Percentiles rank a stretch among this genome's conserved stretches.
These are phyloP conservation scores for Fonsecaea multimorphosa DNA, from an alignment of 2,329 filamentous ascomycete genomes.

Conservation along the genomic window DNA sequence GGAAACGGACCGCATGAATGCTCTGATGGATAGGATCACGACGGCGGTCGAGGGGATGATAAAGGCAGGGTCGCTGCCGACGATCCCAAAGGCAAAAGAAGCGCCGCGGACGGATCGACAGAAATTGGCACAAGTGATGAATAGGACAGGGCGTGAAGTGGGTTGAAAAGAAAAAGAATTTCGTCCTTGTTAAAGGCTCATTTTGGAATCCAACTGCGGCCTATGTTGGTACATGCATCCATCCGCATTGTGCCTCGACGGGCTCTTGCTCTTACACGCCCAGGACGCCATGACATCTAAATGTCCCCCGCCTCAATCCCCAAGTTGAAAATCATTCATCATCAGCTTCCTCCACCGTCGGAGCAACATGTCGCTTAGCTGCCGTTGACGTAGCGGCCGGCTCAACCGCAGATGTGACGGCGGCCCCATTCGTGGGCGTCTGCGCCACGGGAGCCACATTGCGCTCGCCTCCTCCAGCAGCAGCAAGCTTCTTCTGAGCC, in stretches of 20 bases:
- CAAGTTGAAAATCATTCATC: conserved; percentile 34
- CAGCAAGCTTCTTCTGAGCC: conserved; percentile 34
- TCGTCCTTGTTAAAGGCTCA: not conserved
- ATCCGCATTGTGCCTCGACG: conserved; percentile 1
- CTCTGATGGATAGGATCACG: conserved; percentile 53
- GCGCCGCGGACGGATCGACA: conserved; percentile 32
- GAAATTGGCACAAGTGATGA: conserved; percentile 48
- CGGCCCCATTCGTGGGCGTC: conserved; percentile 31
- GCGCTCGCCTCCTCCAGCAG: conserved; percentile 17
- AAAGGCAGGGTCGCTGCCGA: conserved; percentile 21
- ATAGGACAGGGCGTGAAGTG: conserved; percentile 47
- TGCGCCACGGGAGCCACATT: conserved; percentile 29
- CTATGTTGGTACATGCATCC: conserved; percentile 15
- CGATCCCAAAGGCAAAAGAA: too few species aligned
- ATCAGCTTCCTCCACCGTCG: conserved; percentile 40
- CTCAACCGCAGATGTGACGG: conserved; percentile 43
- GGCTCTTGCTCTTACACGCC: not conserved
- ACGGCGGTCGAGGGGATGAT: conserved; percentile 34
- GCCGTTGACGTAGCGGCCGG: conserved; percentile 42
- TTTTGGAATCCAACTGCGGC: not conserved
- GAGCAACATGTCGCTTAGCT: conserved; percentile 38
- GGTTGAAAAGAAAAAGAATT: too few species aligned
- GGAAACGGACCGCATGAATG: conserved; percentile 58
- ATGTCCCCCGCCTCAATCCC: not conserved
- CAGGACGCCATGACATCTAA: conserved; percentile 19